These are phyloP conservation scores for Fragilariopsis cylindrus DNA, from an alignment of 108 stramenopile genomes.

Conservation along the genomic window DNA sequence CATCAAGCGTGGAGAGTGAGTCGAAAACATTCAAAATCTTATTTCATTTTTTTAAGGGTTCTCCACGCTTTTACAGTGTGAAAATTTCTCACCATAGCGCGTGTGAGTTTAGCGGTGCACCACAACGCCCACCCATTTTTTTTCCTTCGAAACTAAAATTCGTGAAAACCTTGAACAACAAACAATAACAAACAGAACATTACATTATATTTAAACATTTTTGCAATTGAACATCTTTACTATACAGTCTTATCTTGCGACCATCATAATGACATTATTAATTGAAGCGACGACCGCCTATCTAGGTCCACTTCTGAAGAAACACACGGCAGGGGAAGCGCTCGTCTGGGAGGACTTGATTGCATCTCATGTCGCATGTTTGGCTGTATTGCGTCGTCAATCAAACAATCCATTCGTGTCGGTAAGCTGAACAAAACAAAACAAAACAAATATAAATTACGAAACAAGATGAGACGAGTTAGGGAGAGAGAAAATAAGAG, in stretches of 20 bases:
- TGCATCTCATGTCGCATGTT: conserved; percentile 22
- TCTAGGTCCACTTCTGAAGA: conserved; percentile 35
- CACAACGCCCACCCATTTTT: not conserved
- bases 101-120: too few species aligned
- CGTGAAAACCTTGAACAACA: too few species aligned
- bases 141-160: not conserved
- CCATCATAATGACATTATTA: conserved; percentile 28
- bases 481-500: not conserved
- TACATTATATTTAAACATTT: too few species aligned
- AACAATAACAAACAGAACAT: too few species aligned
- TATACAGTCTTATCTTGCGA: too few species aligned
- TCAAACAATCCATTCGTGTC: conserved; percentile 35
- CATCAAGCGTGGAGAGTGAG: too few species aligned
- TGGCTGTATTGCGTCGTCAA: conserved; percentile 16
- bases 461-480: not conserved
- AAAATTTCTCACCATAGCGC: too few species aligned
- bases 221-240: too few species aligned
- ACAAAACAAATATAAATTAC: not conserved
- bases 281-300: conserved; percentile 26
- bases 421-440: conserved; percentile 29
- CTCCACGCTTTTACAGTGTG: too few species aligned
- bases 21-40: too few species aligned
- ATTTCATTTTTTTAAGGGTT: too few species aligned
- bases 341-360: conserved; percentile 38
- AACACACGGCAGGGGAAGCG: conserved; percentile 29